Conservation (phyloP, 192 early-diverging fungal species). For the Rhizophlyctis rosea region DNA sequence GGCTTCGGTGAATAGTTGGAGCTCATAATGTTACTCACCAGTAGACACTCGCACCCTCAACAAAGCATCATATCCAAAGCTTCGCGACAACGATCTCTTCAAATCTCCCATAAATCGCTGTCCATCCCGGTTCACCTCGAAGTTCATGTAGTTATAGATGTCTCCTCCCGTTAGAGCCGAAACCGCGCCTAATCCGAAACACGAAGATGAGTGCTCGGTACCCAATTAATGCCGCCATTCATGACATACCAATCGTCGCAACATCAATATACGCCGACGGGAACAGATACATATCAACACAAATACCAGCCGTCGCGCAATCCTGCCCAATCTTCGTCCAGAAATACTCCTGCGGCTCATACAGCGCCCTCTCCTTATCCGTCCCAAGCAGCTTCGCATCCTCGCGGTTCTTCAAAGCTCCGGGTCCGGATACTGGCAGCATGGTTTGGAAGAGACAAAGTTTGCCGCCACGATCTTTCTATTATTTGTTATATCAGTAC, state of each 20-base stretch:
- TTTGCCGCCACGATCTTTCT: conserved; percentile 81
- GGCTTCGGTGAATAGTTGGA: conserved; percentile 7
- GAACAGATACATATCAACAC: conserved; percentile 89
- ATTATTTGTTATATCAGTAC: too few species aligned
- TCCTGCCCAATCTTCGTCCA: conserved; percentile 83
- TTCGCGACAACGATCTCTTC: conserved; percentile 62
- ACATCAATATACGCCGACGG: conserved; percentile 85
- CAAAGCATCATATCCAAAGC: conserved; percentile 83
- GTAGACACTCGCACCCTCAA: conserved; percentile 88
- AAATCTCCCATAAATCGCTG: conserved; percentile 72
- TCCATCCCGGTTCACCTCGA: conserved; percentile 72
- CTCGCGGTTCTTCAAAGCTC: conserved; percentile 81
- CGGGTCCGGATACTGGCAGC: conserved; percentile 85
- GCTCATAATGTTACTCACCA: conserved; percentile 38
- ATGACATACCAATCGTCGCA: conserved; percentile 67
- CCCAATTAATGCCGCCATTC: not conserved
- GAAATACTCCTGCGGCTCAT: conserved; percentile 80
- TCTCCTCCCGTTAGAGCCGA: conserved; percentile 88
- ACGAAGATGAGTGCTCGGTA: not conserved
- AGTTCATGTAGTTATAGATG: conserved; percentile 75
- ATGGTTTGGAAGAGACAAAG: conserved; percentile 83
- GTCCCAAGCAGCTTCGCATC: conserved; percentile 86
- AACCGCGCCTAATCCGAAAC: conserved; percentile 50
- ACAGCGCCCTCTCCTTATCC: conserved; percentile 87
- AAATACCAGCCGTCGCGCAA: conserved; percentile 77